Conservation (phyloP, 225 moss, liverwort and hornwort genomes). For the Sphagnum tenellum region DNA sequence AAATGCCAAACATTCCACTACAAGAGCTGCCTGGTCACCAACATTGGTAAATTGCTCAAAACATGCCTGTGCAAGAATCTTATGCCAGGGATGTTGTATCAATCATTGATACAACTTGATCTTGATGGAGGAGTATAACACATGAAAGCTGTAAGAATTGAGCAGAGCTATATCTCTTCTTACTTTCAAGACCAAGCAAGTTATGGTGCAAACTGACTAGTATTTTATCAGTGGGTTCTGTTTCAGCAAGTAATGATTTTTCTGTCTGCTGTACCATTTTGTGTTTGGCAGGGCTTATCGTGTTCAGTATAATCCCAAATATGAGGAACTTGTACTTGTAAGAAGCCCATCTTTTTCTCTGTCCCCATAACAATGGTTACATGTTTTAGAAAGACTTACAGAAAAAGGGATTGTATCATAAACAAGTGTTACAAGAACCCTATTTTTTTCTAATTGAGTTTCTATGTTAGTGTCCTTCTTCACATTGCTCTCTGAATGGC, state of each 20-base stretch:
- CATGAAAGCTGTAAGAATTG: background rate
- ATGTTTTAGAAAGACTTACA: background rate
- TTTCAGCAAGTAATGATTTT: background rate
- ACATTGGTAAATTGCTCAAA: conserved; percentile 45
- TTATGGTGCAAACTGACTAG: too few relatives aligned
- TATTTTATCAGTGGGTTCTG: background rate
- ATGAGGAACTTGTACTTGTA: conserved; percentile 79
- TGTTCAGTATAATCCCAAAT: conserved; percentile 62
- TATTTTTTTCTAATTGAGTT: background rate
- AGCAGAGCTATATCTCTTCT: background rate
- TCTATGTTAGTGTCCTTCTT: background rate
- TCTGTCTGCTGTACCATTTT: too few relatives aligned
- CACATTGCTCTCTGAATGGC: background rate
- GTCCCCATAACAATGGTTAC: background rate
- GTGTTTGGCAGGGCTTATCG: conserved; percentile 47
- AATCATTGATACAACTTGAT: background rate
- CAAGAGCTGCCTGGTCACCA: conserved; percentile 70
- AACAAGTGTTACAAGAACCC: background rate
- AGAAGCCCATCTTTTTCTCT: conserved; percentile 2
- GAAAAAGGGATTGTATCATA: background rate
- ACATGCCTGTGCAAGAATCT: background rate
- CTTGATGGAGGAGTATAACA: background rate
- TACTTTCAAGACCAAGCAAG: background rate
- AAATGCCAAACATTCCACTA: conserved; percentile 61
- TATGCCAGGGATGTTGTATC: background rate